A percentile compares a stretch with the other conserved stretches of the same genome.
phyloP scores from a whole-genome alignment of 768 basidiomycete genomes.

The Amanita rubescens region DNA sequence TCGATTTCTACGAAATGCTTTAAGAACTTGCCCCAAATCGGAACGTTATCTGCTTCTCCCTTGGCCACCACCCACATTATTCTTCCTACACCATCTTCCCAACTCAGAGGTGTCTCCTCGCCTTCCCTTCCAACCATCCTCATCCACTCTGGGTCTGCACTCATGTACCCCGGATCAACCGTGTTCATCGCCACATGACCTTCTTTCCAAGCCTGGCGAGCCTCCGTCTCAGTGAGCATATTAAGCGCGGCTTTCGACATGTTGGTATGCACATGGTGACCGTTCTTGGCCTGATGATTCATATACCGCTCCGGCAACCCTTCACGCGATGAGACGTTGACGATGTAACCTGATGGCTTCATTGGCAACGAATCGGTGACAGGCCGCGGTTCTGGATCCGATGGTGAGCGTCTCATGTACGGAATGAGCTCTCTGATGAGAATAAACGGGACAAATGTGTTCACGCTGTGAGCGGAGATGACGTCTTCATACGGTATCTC shows the following conservation, averaged over 20 bases:
- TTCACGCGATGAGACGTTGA: constrained; percentile 32
- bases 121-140: constrained; percentile 18
- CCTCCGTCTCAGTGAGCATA: constrained; percentile 31
- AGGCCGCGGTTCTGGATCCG: neutral
- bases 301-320: constrained; percentile 22
- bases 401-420: constrained; percentile 15
- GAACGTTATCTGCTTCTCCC: constrained; percentile 21
- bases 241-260: constrained; percentile 32
- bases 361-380: neutral
- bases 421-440: constrained; percentile 26
- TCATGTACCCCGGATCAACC: constrained; percentile 31
- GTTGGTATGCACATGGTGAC: constrained; percentile 29
- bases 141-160: constrained; percentile 26
- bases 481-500: constrained; percentile 30
- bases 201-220: constrained; percentile 20
- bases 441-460: constrained; percentile 30
- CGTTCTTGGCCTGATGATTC: constrained; percentile 16
- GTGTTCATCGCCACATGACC: constrained; percentile 25
- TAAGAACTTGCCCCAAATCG: constrained; percentile 27
- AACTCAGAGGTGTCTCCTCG: constrained; percentile 19
- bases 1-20: constrained; percentile 25
- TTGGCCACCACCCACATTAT: constrained; percentile 26
- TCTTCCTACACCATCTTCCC: constrained; percentile 28
- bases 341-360: constrained; percentile 18
- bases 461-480: constrained; percentile 28